These are phyloP conservation scores for Cryptococcus floricola DNA, from an alignment of 1,284 basidiomycete genomes.

Conservation along the genomic window DNA sequence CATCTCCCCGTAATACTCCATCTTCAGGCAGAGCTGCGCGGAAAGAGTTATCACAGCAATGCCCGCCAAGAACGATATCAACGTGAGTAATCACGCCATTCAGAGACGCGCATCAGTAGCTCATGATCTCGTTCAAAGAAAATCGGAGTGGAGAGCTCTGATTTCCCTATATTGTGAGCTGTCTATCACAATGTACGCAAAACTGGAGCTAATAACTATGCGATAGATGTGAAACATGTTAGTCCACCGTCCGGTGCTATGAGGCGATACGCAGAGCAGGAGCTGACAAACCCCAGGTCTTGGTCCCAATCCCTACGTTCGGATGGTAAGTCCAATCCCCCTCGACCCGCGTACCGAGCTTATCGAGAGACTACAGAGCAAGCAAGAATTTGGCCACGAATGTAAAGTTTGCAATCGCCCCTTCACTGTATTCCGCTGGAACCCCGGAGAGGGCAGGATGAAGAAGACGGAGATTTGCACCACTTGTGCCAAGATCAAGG, in stretches of 20 bases:
- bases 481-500: conserved; percentile 98
- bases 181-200: background rate
- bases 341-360: background rate
- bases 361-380: conserved; percentile 59
- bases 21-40: no score
- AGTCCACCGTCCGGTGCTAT: conserved; percentile 31
- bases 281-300: conserved; percentile 57
- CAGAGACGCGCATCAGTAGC: background rate
- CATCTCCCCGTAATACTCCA: no score
- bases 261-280: background rate
- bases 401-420: conserved; percentile 87
- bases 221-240: conserved; percentile 77
- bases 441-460: conserved; percentile 86
- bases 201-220: conserved; percentile 58
- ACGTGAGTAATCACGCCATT: conserved; percentile 29
- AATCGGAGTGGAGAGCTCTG: conserved; percentile 48
- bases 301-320: conserved; percentile 79
- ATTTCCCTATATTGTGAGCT: conserved; percentile 49
- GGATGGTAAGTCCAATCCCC: conserved; percentile 64
- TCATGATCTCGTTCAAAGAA: conserved; percentile 26
- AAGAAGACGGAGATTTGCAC: conserved; percentile 99
- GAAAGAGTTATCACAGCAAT: conserved; percentile 2
- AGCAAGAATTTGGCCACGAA: conserved; percentile 91
- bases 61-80: conserved; percentile 49
- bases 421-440: conserved; percentile 98